Evolutionary conservation across 2,329 filamentous ascomycete genomes (phyloP), one percentile per base, ranked within the genome.

Genomic region (Neonectria neomacrospora): DNA sequence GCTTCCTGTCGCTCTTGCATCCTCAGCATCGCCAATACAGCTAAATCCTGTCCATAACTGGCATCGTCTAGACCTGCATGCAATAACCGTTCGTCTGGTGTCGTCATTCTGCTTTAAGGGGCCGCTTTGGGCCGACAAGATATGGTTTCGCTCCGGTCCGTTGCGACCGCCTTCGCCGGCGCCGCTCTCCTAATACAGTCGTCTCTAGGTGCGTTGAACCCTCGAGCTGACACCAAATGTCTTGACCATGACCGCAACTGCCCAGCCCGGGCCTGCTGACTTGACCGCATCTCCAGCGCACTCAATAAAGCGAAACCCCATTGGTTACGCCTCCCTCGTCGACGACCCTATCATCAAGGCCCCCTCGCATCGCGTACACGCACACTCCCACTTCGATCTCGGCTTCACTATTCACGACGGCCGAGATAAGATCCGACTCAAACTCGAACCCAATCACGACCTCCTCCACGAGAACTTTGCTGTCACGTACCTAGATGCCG

Each of bases 381-480:
- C 94, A 52, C 83, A 91, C 60, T 95, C 94, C 14, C 82, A 88
- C 22, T 99, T 99, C 78, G 92, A 97, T 73, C 82, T 99, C 65
- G 90, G 88, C 30, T 97, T 99, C 77, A 83, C 88, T 61, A 81
- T 97, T 37, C 88, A 91, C 73, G 82, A 87, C 64, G 84, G 86
- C 56, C 81, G 85, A 64, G 86, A 94, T 67, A 86, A 88, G 69
- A 83, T 98, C 73, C 92, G 93, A 68, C 85, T 99, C 55, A 86
- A 87, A 58, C 85, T 99, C 52, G 90, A 96, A 76, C 96, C 96
- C 4, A 98, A 98, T 76, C 88, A 97, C 80, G 93, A 98, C 79
- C 89, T 98, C 62, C 83, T 99, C 48, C 87, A 90, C 58, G 86
- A 93, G 16, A 89, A 91, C 71, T 91, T 94, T 9, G 87, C 86